A percentile compares a stretch with the other conserved stretches of the same genome.
Evolutionary conservation across 1,284 basidiomycete species (phyloP).

Genomic region (Ceraceosorus bombacis): DNA sequence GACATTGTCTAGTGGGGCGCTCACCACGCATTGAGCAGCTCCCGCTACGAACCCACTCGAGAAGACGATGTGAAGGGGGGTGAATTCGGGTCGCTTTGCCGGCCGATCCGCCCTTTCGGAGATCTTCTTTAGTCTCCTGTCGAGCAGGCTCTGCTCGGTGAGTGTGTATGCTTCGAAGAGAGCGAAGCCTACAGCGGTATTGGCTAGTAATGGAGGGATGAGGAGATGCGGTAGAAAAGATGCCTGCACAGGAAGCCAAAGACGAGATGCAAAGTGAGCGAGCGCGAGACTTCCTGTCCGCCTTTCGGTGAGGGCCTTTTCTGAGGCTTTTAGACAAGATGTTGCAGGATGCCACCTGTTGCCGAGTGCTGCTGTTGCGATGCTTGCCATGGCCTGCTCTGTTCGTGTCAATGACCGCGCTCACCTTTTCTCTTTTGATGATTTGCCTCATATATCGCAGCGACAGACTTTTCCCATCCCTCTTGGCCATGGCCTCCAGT

Average conservation of each 20-base stretch:
- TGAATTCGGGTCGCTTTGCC: conserved; percentile 15
- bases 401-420: conserved; percentile 1
- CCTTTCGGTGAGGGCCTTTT: too few species aligned
- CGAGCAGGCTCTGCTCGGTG: conserved; percentile 28
- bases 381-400: too few species aligned
- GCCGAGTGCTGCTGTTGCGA: too few species aligned
- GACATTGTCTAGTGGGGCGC: conserved; percentile 50
- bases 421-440: conserved; percentile 37
- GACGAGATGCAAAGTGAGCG: too few species aligned
- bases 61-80: conserved; percentile 36
- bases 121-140: conserved; percentile 4
- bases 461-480: conserved; percentile 43
- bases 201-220: conserved; percentile 47
- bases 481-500: conserved; percentile 48
- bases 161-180: conserved; percentile 47
- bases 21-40: conserved; percentile 49
- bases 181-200: conserved; percentile 48
- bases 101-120: background rate
- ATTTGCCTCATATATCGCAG: conserved; percentile 45
- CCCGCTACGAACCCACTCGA: conserved; percentile 48
- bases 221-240: conserved; percentile 31
- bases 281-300: background rate
- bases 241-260: background rate
- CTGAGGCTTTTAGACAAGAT: too few species aligned
- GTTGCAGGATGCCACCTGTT: too few species aligned